Evolutionary conservation across 371 early-diverging fungal species (phyloP).

Genomic region (Smittium culicis): DNA sequence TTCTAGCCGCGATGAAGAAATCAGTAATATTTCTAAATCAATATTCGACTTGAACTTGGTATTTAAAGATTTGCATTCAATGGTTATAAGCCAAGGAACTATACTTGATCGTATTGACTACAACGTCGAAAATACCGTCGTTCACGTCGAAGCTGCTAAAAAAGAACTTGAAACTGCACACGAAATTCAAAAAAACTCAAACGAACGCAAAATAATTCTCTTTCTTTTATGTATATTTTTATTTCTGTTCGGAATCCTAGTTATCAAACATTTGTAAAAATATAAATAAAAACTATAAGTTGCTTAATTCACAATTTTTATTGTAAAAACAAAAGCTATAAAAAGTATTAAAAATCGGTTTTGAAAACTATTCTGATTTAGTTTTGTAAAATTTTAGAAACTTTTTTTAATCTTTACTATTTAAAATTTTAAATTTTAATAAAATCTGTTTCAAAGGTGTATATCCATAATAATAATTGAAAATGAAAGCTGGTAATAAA

Average conservation of each 20-base stretch:
- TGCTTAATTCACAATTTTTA: too few species aligned
- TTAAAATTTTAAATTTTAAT: too few species aligned
- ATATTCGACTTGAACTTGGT: conserved; percentile 80
- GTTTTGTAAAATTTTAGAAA: too few species aligned
- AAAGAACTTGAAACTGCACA: conserved; percentile 69
- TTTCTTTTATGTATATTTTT: not conserved
- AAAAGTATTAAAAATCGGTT: too few species aligned
- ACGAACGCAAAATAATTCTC: not conserved
- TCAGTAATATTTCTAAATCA: conserved; percentile 82
- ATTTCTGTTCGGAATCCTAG: not conserved
- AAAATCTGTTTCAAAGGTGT: too few species aligned
- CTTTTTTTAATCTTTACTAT: too few species aligned
- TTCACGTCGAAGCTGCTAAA: conserved; percentile 68
- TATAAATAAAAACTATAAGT: too few species aligned
- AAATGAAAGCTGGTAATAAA: too few species aligned
- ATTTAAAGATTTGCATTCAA: conserved; percentile 77
- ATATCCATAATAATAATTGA: too few species aligned
- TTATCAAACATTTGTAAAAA: conserved; percentile 1
- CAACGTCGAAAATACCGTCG: conserved; percentile 75
- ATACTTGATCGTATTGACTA: conserved; percentile 94
- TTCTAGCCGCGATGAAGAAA: conserved; percentile 73
- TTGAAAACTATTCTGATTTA: too few species aligned
- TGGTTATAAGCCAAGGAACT: conserved; percentile 95
- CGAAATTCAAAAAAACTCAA: not conserved
- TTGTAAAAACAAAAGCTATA: too few species aligned